Conservation (phyloP, 148 eudicot genomes). For the Gaultheria prostrata region DNA sequence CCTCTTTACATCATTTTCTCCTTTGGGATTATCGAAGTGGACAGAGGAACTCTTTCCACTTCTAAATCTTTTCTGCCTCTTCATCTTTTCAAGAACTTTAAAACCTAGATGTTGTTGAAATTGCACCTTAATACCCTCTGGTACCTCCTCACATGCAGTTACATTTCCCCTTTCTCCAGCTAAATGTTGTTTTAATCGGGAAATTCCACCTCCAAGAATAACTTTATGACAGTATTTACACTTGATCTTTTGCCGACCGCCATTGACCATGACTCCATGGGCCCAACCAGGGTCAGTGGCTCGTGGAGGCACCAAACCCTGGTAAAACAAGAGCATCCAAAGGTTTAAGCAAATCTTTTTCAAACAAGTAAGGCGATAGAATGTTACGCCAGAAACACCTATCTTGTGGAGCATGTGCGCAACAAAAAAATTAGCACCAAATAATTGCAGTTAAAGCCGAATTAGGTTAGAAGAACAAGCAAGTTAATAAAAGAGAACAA, state of each 20-base stretch:
- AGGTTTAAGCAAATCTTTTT: not conserved
- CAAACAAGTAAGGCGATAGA: not conserved
- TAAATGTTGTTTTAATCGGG: slow-evolving; percentile 25
- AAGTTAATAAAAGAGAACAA: not conserved
- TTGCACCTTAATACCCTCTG: slow-evolving; percentile 22
- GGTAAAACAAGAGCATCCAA: not conserved
- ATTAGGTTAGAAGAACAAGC: not conserved
- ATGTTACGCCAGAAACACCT: not conserved
- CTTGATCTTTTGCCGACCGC: slow-evolving; percentile 24
- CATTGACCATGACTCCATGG: slow-evolving; percentile 26
- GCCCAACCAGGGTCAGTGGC: slow-evolving; percentile 31
- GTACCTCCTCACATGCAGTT: slow-evolving; percentile 23
- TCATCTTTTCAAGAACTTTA: slow-evolving; percentile 18
- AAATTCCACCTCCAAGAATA: slow-evolving; percentile 29
- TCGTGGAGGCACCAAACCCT: slow-evolving; percentile 27
- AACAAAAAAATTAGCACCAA: not conserved
- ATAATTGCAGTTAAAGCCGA: not conserved
- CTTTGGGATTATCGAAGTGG: not conserved
- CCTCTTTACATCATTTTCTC: slow-evolving; percentile 8
- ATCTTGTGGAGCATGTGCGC: not conserved
- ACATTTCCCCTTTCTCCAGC: slow-evolving; percentile 28
- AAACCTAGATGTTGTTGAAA: slow-evolving; percentile 17
- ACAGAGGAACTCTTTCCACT: slow-evolving; percentile 5
- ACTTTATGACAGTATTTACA: slow-evolving; percentile 24
- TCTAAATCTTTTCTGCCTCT: slow-evolving; percentile 15